Percentiles rank a stretch among this genome's conserved stretches.
phyloP scores from a whole-genome alignment of 2,329 filamentous ascomycete species.

The Graphilbum sp. region DNA sequence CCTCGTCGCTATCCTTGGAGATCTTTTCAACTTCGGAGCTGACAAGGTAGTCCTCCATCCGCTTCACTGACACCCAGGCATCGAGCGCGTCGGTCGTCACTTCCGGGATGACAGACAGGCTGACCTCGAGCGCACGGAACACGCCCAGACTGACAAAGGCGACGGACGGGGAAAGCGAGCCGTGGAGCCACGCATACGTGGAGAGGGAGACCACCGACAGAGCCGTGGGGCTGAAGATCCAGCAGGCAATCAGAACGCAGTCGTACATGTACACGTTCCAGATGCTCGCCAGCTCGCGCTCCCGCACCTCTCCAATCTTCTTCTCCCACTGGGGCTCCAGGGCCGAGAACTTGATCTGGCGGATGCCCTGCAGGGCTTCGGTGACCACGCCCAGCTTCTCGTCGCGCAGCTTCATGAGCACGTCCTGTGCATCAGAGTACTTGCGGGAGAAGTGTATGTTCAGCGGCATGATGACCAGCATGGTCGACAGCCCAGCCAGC shows the following conservation, averaged over 20 bases:
- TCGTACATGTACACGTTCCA: constrained; percentile 52
- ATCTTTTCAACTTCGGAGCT: constrained; percentile 45
- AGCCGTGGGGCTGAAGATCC: constrained; percentile 58
- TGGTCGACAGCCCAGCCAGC: constrained; percentile 46
- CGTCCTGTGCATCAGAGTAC: constrained; percentile 48
- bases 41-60: constrained; percentile 55
- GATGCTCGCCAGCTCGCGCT: constrained; percentile 48
- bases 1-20: constrained; percentile 36
- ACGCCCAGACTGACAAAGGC: constrained; percentile 66
- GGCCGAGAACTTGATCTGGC: constrained; percentile 74
- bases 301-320: constrained; percentile 48
- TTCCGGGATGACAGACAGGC: constrained; percentile 56
- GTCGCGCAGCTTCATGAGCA: constrained; percentile 61
- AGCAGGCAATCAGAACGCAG: constrained; percentile 45
- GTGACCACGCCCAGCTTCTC: constrained; percentile 60
- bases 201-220: constrained; percentile 56
- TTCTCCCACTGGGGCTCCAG: constrained; percentile 59
- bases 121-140: constrained; percentile 57
- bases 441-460: constrained; percentile 51
- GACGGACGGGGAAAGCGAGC: constrained; percentile 49
- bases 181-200: constrained; percentile 48
- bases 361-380: constrained; percentile 62
- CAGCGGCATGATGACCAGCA: constrained; percentile 47
- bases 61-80: constrained; percentile 52
- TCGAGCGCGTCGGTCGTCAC: constrained; percentile 55